Base-by-base conservation (phyloP, 2,329 filamentous ascomycete species). In the Ophiostoma sp. region DNA sequence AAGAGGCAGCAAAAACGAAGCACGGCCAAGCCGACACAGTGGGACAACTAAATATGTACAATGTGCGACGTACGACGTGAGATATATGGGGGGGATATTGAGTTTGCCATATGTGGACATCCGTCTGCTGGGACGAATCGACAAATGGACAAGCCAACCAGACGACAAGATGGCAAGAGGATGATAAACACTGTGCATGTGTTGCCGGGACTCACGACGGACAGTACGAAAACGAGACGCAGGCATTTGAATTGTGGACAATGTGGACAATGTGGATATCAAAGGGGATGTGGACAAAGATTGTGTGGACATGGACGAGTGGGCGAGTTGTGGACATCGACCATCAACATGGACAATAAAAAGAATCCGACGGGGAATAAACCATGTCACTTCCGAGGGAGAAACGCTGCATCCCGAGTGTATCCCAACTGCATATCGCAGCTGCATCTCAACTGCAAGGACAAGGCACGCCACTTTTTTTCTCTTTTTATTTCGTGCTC, bases 1-100 rank as follows among this genome's bases (percentile, higher is more conserved):
- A 31, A n/a, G 3, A 50, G 2, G 8, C 25, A 19, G 25, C 15
- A n/a, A n/a, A 68, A 31, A 36, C 15, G 9, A 12, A 17, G 19
- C 66, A 39, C 66, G 48, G 48, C 66, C 19, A 39, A 50, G 66
- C 66, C 48, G 66, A 69, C 31, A 55, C 28, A 28, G 48, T 69
- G 48, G 31, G 66, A 55, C 48, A 69, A 31, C 48, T 25, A 31
- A 68, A 50, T 6, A 42, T 39, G 50, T n/a, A n/a, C 25, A 7
- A 33, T 19, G 61, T 42, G 22, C 36, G n/a, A 64, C 36, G 12
- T 28, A 64, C 6, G 22, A 66, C 42, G 42, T 48, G 50, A 55
- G 50, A 55, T 9, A 55, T 39, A n/a, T 9, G 61, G 31, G n/a
- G n/a, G n/a, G n/a, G 17, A 17, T 25, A 28, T 50, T 15, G 64